Evolutionary conservation across 192 early-diverging fungal genomes (phyloP), one percentile per base, ranked within the genome.

Genomic region (Backusella morwellensis): DNA sequence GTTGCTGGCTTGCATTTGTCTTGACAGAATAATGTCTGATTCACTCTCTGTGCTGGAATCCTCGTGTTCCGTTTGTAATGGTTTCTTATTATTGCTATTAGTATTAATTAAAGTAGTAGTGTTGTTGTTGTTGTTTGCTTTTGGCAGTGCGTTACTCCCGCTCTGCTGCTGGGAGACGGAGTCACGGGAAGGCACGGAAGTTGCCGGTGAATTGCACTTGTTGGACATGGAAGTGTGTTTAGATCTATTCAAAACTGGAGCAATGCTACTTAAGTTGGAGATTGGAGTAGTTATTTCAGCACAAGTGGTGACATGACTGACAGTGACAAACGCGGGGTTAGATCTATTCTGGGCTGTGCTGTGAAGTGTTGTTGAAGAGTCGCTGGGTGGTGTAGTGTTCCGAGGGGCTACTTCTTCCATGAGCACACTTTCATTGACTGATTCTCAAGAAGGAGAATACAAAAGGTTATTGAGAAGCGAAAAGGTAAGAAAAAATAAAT

Each of bases 391-490:
- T 72, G 29, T 29, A 42, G 42, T 40, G 12, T 70, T 40, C 68
- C 68, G 68, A 70, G 68, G 36, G 38, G 29, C 72, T 73, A 73
- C 59, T 68, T 56, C 38, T 66, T 74, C 71, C 72, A 74, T 78
- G 68, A 70, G 26, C 15, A 14, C 42, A 38, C 23, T 72, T 34
- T 52, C 76, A 77, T 66, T 35, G 56, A 66, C 77, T 40, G n/a
- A 35, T 38, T 34, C 38, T 32, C 63, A 5, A 75, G 4, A 66
- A 75, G 36, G 66, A 35, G 14, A 67, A 32, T 23, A 17, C 47
- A 50, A 40, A 40, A n/a, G 19, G 32, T 32, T 32, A 32, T n/a
- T 50, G 47, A 50, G 47, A 50, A 50, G 47, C 17, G 67, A 67
- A 66, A 41, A 40, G 2, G 36, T 67, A 17, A 35, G 3, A 17